Evolutionary conservation across 1,284 basidiomycete genomes (phyloP).

Genomic region (Cryptococcus sp.): DNA sequence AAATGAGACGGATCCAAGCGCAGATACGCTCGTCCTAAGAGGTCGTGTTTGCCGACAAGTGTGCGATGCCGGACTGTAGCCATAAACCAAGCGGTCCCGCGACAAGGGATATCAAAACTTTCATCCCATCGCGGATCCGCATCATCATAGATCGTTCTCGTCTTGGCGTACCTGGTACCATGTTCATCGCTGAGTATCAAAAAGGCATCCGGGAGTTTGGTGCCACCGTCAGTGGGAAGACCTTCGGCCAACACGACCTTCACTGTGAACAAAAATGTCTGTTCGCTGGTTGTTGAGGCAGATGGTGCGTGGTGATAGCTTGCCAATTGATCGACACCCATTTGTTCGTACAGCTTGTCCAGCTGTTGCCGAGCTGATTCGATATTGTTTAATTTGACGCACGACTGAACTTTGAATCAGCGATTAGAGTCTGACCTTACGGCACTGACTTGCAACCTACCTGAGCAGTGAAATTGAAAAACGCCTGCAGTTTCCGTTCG

Average conservation of each 20-base stretch:
- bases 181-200: slow-evolving; percentile 91
- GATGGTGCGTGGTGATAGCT: slow-evolving; percentile 59
- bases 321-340: slow-evolving; percentile 86
- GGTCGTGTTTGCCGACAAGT: slow-evolving; percentile 84
- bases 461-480: slow-evolving; percentile 83
- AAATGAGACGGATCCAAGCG: slow-evolving; percentile 88
- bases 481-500: slow-evolving; percentile 68
- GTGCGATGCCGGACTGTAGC: slow-evolving; percentile 89
- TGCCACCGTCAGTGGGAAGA: slow-evolving; percentile 69
- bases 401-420: slow-evolving; percentile 61
- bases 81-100: slow-evolving; percentile 85
- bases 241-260: slow-evolving; percentile 90
- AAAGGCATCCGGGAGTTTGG: slow-evolving; percentile 70
- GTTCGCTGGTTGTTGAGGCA: slow-evolving; percentile 37
- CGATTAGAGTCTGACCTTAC: not conserved
- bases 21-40: slow-evolving; percentile 87
- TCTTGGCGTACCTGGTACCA: slow-evolving; percentile 89
- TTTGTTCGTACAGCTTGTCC: slow-evolving; percentile 89
- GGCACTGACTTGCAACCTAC: slow-evolving; percentile 37
- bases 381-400: slow-evolving; percentile 97
- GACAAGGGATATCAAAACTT: slow-evolving; percentile 88
- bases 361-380: slow-evolving; percentile 86
- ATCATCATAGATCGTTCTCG: slow-evolving; percentile 91
- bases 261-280: slow-evolving; percentile 84
- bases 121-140: slow-evolving; percentile 94